phyloP scores from a whole-genome alignment of 2,329 filamentous ascomycete species.

The Mollisiaceae sp. region DNA sequence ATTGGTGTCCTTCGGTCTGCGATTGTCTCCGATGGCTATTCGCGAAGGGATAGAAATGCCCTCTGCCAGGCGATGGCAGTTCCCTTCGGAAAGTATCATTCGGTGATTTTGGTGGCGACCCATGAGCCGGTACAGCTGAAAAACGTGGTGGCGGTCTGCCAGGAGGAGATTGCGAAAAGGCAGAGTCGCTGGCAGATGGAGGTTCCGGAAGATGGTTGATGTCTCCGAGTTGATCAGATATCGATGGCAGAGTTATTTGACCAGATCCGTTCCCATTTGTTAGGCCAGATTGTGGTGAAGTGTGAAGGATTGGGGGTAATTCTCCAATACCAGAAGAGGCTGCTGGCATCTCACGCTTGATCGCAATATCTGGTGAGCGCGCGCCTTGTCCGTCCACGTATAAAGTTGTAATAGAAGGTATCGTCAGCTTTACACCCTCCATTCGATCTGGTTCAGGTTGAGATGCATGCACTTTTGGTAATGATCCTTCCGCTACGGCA shows the following conservation, averaged over 20 bases:
- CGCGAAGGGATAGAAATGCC: conserved; percentile 26
- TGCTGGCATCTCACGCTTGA: conserved; percentile 29
- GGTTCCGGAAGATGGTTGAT: conserved; percentile 38
- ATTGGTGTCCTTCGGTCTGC: conserved; percentile 34
- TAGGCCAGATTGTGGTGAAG: conserved; percentile 36
- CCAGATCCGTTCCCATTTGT: conserved; percentile 34
- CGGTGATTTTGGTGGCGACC: conserved; percentile 41
- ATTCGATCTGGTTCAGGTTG: conserved; percentile 23
- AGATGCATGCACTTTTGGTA: conserved; percentile 3
- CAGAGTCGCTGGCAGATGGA: conserved; percentile 25
- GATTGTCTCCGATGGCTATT: conserved; percentile 36
- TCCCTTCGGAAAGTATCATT: conserved; percentile 48
- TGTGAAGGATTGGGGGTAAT: conserved; percentile 39
- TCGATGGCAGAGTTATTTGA: conserved; percentile 40
- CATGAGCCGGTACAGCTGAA: conserved; percentile 32
- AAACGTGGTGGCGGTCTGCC: conserved; percentile 34
- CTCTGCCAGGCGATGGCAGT: conserved; percentile 44
- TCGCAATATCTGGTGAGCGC: conserved; percentile 27
- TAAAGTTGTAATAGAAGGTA: conserved; percentile 31
- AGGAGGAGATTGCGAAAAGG: conserved; percentile 40
- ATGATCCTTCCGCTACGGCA: conserved; percentile 5
- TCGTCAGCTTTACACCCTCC: conserved; percentile 32
- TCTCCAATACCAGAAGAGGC: conserved; percentile 29
- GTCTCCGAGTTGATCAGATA: conserved; percentile 39
- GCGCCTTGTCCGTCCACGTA: conserved; percentile 19